Evolutionary conservation across 108 stramenopile species (phyloP), one percentile per base, ranked within the genome.

Genomic region (Pseudonitzschia delicatissima): DNA sequence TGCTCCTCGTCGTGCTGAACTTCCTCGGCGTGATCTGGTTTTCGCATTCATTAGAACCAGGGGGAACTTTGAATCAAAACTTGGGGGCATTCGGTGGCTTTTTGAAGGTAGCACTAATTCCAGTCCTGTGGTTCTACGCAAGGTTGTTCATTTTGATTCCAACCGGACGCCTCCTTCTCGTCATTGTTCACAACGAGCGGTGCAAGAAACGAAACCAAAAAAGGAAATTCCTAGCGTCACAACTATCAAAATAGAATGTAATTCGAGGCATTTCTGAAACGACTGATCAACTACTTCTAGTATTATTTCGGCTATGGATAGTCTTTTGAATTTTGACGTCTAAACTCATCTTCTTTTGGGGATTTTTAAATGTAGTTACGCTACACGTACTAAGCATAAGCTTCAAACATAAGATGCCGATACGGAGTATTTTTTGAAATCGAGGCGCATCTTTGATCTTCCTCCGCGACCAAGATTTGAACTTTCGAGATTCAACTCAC

Each of bases 21-120:
- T 83, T 74, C 57, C 44, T 89, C 47, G 92, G 92, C 11, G 86
- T 94, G 27, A 53, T 83, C 21, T 87, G 83, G 86, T 71, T 91
- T 35, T 58, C 71, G 35, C 82, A 73, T 53, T 81, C 87, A 7
- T n/a, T 85, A 11, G 66, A 59, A 31, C 72, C 74, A 13, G 87
- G 85, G 15, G 92, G 88, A 11, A 57, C 79, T 12, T 64, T 92
- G 27, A 45, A 68, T n/a, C 40, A 69, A 26, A 57, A 67, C 35
- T 49, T 75, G 12, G 48, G 39, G 6, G n/a, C 45, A 51, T 23
- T 70, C 20, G 64, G 69, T 27, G 18, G 31, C 28, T 34, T 61
- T 15, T 34, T 80, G 32, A 52, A 63, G 51, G n/a, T 35, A 8
- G 48, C 27, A 13, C 23, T 84, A 28, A 48, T 84, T 25, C 79